phyloP scores from a whole-genome alignment of 169 alveolate genomes.

The Eimeria maxima region DNA sequence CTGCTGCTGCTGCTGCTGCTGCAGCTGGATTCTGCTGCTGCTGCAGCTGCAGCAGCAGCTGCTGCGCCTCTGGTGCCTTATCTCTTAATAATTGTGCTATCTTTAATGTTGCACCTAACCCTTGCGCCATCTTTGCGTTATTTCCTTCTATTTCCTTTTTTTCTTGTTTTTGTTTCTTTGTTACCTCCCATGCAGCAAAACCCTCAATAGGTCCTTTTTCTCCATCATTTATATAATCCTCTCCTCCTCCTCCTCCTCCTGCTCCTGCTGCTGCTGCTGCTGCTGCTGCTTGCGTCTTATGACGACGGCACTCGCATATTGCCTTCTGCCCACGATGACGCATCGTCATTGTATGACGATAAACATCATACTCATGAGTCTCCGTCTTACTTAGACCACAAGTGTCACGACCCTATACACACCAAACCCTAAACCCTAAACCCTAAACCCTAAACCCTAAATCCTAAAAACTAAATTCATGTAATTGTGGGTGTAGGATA shows the following conservation, averaged over 20 bases:
- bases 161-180: neutral
- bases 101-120: constrained; percentile 74
- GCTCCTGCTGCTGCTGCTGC: constrained; percentile 21
- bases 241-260: neutral
- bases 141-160: constrained; percentile 24
- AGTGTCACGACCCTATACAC: constrained; percentile 58
- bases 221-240: neutral
- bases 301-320: constrained; percentile 76
- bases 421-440: neutral
- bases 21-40: neutral
- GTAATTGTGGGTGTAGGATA: no score
- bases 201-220: constrained; percentile 60
- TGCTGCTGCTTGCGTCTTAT: constrained; percentile 1
- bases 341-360: constrained; percentile 30
- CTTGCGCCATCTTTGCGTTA: constrained; percentile 25
- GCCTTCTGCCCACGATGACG: constrained; percentile 55
- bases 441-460: constrained; percentile 44
- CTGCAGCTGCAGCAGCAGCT: constrained; percentile 72
- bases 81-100: constrained; percentile 63
- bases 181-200: constrained; percentile 66
- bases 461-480: no score
- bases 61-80: constrained; percentile 66
- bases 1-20: neutral
- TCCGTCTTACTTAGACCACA: constrained; percentile 77
- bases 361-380: constrained; percentile 57